These are phyloP conservation scores for Striga asiatica DNA, from an alignment of 257 asterid genomes.

Conservation along the genomic window DNA sequence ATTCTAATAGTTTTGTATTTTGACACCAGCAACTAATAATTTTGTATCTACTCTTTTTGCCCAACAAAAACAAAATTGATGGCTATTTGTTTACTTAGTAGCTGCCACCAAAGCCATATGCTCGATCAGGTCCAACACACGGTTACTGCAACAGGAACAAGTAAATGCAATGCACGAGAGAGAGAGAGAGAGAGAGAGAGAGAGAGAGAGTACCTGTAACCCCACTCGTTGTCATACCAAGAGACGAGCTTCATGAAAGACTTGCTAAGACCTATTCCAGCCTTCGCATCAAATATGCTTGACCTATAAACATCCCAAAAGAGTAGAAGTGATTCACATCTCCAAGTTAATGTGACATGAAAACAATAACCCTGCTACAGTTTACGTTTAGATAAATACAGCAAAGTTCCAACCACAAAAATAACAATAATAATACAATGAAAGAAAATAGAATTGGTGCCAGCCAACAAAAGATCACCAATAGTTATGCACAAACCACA, in stretches of 20 bases:
- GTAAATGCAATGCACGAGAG: no score
- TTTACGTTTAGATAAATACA: not conserved
- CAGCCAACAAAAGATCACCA: no score
- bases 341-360: not conserved
- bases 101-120: constrained; percentile 93
- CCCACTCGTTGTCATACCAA: constrained; percentile 99
- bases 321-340: not conserved
- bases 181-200: constrained; percentile 2
- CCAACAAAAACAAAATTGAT: not conserved
- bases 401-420: no score
- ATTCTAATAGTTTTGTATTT: constrained; percentile 7
- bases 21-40: not conserved
- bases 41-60: constrained; percentile 8
- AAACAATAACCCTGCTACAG: not conserved
- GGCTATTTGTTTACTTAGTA: constrained; percentile 24
- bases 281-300: constrained; percentile 96
- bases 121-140: constrained; percentile 92
- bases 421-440: no score
- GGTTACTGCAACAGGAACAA: constrained; percentile 36
- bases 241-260: constrained; percentile 89
- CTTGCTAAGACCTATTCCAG: constrained; percentile 85
- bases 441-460: no score
- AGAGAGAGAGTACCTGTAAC: constrained; percentile 65
- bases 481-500: not conserved
- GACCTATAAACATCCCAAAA: constrained; percentile 43